Percentiles rank a stretch among this genome's conserved stretches.
Conservation (phyloP, 768 basidiomycete genomes). For the Mycena amicta region DNA sequence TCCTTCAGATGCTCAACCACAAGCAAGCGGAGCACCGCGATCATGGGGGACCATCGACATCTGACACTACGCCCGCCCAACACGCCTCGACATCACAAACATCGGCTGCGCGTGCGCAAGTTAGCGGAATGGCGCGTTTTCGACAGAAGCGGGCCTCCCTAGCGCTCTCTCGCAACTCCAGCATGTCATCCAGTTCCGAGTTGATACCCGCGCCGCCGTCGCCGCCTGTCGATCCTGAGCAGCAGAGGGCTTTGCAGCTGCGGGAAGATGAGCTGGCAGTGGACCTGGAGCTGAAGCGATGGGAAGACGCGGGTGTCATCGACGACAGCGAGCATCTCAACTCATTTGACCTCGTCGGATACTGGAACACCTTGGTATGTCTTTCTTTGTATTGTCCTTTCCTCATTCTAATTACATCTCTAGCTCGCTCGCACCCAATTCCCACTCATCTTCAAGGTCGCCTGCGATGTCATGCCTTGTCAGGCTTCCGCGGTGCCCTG, state of each 20-base stretch:
- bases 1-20: background rate
- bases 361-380: conserved; percentile 8
- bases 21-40: background rate
- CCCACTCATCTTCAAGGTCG: conserved; percentile 13
- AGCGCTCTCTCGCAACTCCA: background rate
- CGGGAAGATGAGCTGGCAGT: background rate
- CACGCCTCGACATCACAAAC: background rate
- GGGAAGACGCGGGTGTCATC: conserved; percentile 1
- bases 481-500: conserved; percentile 28
- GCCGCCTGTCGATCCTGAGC: background rate
- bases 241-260: background rate
- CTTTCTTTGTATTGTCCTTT: background rate
- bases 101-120: background rate
- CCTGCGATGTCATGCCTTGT: conserved; percentile 21
- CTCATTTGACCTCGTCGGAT: conserved; percentile 9
- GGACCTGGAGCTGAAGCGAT: conserved; percentile 5
- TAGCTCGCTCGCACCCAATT: background rate
- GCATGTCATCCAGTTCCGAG: background rate
- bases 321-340: background rate
- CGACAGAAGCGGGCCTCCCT: background rate
- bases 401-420: background rate
- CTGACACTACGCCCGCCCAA: background rate
- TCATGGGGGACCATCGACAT: background rate
- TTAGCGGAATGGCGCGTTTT: background rate
- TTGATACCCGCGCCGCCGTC: background rate